Conservation (phyloP, 371 early-diverging fungal species). For the Smittium culicis region DNA sequence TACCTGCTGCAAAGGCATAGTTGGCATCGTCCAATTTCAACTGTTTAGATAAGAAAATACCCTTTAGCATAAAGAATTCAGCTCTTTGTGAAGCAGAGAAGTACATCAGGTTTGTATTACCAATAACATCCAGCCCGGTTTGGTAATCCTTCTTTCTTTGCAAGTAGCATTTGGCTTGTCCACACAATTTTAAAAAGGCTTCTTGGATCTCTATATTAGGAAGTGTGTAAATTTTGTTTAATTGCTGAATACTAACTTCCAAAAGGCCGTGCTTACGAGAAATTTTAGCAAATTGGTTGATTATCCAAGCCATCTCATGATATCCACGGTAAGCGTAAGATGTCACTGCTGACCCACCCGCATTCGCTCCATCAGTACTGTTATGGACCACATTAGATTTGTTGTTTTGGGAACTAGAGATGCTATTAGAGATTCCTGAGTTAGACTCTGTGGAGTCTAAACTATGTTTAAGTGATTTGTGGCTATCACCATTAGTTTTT, state of each 20-base stretch:
- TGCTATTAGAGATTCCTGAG: background rate
- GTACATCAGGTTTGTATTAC: slow-evolving; percentile 94
- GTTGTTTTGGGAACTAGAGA: background rate
- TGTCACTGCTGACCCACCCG: slow-evolving; percentile 42
- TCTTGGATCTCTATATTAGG: slow-evolving; percentile 99
- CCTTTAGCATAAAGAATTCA: slow-evolving; percentile 96
- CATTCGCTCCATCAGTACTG: slow-evolving; percentile 10
- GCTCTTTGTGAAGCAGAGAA: slow-evolving; percentile 88
- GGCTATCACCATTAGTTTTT: background rate
- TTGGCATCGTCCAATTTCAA: slow-evolving; percentile 79
- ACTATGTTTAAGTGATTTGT: background rate
- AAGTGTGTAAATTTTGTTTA: slow-evolving; percentile 93
- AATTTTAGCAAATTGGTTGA: slow-evolving; percentile 98
- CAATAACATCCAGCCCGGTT: slow-evolving; percentile 93
- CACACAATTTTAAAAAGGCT: slow-evolving; percentile 91
- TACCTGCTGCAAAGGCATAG: slow-evolving; percentile 83
- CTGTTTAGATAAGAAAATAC: slow-evolving; percentile 80
- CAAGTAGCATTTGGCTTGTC: slow-evolving; percentile 96
- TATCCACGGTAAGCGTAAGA: slow-evolving; percentile 93
- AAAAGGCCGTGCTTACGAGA: slow-evolving; percentile 88
- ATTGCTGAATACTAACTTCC: slow-evolving; percentile 83
- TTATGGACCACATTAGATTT: background rate
- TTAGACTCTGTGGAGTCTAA: background rate
- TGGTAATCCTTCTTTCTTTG: slow-evolving; percentile 68
- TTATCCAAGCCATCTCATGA: slow-evolving; percentile 99